Evolutionary conservation across 305 asterid species (phyloP), one percentile per base, ranked within the genome.

Genomic region (Solanum hybrid): DNA sequence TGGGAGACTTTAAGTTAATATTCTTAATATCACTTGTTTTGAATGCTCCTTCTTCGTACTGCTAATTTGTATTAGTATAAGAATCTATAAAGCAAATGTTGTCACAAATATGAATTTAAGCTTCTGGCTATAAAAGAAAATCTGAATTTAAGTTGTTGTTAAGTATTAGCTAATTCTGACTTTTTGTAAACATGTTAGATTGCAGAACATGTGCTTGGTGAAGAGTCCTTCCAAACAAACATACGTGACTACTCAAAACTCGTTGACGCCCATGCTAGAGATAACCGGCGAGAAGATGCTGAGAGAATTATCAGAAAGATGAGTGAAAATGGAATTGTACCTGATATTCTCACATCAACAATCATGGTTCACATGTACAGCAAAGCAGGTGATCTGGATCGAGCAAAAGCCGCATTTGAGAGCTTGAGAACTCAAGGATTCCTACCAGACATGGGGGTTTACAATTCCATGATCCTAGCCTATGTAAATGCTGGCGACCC

Each of bases 291-390:
- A 12, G 92, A 95, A 90, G 98, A 96, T 92, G 97, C 95, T 10
- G 97, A 96, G 89, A 96, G 96, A 93, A 93, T 96, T 90, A 92
- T 95, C 24, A 92, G 91, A 89, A 96, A 93, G 93, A 97, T 97
- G 99, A 92, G 86, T 73, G 96, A 93, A 77, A 95, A 91, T 24
- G 98, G 98, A 70, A 93, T 95, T 89, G 38, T 70, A 32, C 97
- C 97, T 11, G 99, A 97, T 92, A 92, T 93, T 83, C 89, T 95
- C 87, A 92, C 94, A 24, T 94, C 89, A 89, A 93, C 90, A 41
- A 92, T 90, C 91, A 36, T 94, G 90, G 90, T 94, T 89, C 95
- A 92, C 89, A 94, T 97, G 97, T 95, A 96, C 93, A 89, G 96
- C 91, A 94, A 93, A 91, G 91, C 94, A 57, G 98, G 98, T 91